Evolutionary conservation across 805 yeast species (phyloP), one percentile per base, ranked within the genome.

Genomic region (Saturnispora hagleri): DNA sequence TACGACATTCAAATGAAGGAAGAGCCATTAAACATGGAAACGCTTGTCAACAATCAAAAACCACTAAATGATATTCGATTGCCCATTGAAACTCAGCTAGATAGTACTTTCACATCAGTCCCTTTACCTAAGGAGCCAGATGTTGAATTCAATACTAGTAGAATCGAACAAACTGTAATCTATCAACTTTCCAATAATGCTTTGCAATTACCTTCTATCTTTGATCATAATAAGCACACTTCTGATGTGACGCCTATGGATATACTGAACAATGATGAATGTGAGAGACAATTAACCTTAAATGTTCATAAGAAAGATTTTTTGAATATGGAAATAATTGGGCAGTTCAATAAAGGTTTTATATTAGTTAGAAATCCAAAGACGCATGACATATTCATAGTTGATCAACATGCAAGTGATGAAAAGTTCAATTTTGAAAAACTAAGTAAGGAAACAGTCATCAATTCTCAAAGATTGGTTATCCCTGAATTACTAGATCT

Each of bases 321-420:
- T 60, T 58, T 65, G 3, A 63, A 73, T 3, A 91, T 93, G 98
- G 66, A 75, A 41, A 69, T 93, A 12, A 79, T 91, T 6, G 99
- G 99, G 0, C 99, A 93, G 67, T 93, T 93, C 69, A 93, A 93
- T 64, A 68, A 86, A n/a, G 99, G 98, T 0, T 93, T 93, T 59
- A 88, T 93, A n/a, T 63, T 90, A 18, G 93, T 87, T 0, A 75
- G 79, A 2, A 72, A 81, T 48, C 65, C 67, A n/a, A 62, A 64
- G 3, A 63, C 63, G 3, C 58, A 63, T n/a, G 89, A 89, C 61
- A 60, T 91, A 33, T 90, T 93, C 60, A 90, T 93, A 34, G 76
- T 93, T 46, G 99, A 93, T 65, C 99, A 93, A 66, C 99, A 93
- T 70, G 99, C 99, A 1, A 86, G 96, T 57, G 99, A 93, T 69